phyloP scores from a whole-genome alignment of 2,329 filamentous ascomycete species.

The Nothophoma quercina region DNA sequence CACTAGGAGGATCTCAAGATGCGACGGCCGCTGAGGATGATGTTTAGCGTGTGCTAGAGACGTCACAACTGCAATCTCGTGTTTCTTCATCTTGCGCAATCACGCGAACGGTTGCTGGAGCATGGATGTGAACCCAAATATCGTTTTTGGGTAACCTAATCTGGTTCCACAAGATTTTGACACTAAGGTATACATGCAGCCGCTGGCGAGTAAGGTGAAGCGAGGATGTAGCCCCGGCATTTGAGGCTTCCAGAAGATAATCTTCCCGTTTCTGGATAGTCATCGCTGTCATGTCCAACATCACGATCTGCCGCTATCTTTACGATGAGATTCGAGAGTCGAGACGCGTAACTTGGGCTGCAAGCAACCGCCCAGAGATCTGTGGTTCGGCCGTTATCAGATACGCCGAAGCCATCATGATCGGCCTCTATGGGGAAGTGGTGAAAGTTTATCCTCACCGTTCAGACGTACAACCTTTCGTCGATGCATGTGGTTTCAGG shows the following conservation, averaged over 20 bases:
- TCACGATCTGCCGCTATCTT: slow-evolving; percentile 13
- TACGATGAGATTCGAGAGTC: slow-evolving; percentile 7
- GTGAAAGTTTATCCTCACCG: slow-evolving; percentile 8
- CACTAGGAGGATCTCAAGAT: slow-evolving; percentile 4
- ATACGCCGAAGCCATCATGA: slow-evolving; percentile 8
- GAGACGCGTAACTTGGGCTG: slow-evolving; percentile 6
- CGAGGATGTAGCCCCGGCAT: slow-evolving; percentile 20
- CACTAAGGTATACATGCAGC: slow-evolving; percentile 26
- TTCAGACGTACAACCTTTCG: slow-evolving; percentile 3
- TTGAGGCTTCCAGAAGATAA: slow-evolving; percentile 9
- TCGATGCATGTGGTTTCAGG: slow-evolving; percentile 5
- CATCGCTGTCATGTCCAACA: slow-evolving; percentile 5
- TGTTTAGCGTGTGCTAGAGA: background rate
- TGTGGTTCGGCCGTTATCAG: slow-evolving; percentile 9
- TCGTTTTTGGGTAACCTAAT: slow-evolving; percentile 6
- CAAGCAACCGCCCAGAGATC: slow-evolving; percentile 3
- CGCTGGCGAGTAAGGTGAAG: slow-evolving; percentile 27
- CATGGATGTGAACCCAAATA: slow-evolving; percentile 10
- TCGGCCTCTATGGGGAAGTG: slow-evolving; percentile 1
- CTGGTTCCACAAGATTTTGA: slow-evolving; percentile 16
- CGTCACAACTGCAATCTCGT: slow-evolving; percentile 5
- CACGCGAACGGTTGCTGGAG: slow-evolving; percentile 23
- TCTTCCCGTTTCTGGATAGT: slow-evolving; percentile 11
- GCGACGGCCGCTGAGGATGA: background rate
- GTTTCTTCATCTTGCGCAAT: slow-evolving; percentile 32